These are phyloP conservation scores for Umbilicaria muhlenbergii DNA, from an alignment of 495 filamentous ascomycete species.

Conservation along the genomic window DNA sequence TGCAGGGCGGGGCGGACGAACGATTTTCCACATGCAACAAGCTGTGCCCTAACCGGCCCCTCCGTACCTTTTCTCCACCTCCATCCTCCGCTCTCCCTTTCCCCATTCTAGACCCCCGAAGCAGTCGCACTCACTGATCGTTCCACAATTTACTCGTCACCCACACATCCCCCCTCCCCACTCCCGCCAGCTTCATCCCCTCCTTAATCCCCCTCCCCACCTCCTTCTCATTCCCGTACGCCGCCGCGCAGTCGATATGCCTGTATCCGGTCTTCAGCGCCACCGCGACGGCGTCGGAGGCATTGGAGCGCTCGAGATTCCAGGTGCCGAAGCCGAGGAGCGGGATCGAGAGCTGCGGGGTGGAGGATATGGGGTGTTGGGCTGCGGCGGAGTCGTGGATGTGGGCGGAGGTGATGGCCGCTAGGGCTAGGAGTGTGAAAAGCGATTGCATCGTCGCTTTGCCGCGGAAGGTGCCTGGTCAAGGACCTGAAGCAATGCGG, in stretches of 20 bases:
- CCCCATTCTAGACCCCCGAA: too few species aligned
- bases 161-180: conserved; percentile 50
- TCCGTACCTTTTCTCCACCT: too few species aligned
- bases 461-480: too few species aligned
- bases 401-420: too few species aligned
- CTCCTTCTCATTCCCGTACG: conserved; percentile 50
- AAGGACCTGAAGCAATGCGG: too few species aligned
- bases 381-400: too few species aligned
- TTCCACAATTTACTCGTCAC: conserved; percentile 69
- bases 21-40: too few species aligned
- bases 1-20: too few species aligned
- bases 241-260: conserved; percentile 56
- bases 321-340: conserved; percentile 37
- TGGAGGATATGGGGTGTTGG: not conserved
- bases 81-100: too few species aligned
- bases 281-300: conserved; percentile 25
- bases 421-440: too few species aligned
- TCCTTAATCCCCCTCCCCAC: conserved; percentile 42
- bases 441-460: too few species aligned
- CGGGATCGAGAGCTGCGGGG: conserved; percentile 20
- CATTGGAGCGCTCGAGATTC: conserved; percentile 6
- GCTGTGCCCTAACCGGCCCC: too few species aligned
- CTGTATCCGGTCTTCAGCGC: conserved; percentile 49
- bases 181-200: conserved; percentile 24
- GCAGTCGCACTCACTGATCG: conserved; percentile 5